Base-by-base conservation (phyloP, 805 yeast species). In the Saturnispora gosingensis region DNA sequence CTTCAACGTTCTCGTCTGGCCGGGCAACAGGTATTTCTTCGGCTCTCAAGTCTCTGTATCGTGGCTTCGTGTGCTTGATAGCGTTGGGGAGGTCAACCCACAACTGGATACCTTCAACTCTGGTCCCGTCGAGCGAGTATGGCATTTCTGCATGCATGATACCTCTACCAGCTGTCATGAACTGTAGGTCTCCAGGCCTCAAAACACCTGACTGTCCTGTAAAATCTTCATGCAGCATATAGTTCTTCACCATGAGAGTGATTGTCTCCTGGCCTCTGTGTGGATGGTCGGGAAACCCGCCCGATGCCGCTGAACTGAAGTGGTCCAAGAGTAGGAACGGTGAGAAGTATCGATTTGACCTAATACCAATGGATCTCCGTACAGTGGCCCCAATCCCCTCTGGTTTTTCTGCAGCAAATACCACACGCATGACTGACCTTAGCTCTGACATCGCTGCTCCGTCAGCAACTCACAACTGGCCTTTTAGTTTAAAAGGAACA, bases 151-250 rank as follows among this genome's bases (percentile, higher is more conserved):
- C 77, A 66, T 88, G 96, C 50, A 85, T 85, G 36, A 88, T 80
- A 48, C 95, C 97, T 59, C 76, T 77, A 53, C 96, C 96, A 6
- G 96, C 96, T 27, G 96, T 88, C 96, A 88, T 88, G 67, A 88
- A 88, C 66, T 88, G 97, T 58, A 89, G 71, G 64, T 88, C 97
- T 52, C 96, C 96, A 7, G 88, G 80, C 55, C 77, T 74, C 49
- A 89, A 69, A 9, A 86, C 73, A 53, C 96, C 96, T 49, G 77
- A 74, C n/a, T 84, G 71, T 1, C 96, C 96, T 2, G 95, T 85
- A 67, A 88, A 87, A 65, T 89, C 97, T 63, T 84, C 89, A 63
- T 85, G 95, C 5, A 87, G 85, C 67, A 85, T 69, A 57, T 76
- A 78, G 38, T 91, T 91, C 45, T 78, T 72, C 51, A 78, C 67